Base-by-base conservation (phyloP, 371 early-diverging fungal species). In the Mucor racemosus region DNA sequence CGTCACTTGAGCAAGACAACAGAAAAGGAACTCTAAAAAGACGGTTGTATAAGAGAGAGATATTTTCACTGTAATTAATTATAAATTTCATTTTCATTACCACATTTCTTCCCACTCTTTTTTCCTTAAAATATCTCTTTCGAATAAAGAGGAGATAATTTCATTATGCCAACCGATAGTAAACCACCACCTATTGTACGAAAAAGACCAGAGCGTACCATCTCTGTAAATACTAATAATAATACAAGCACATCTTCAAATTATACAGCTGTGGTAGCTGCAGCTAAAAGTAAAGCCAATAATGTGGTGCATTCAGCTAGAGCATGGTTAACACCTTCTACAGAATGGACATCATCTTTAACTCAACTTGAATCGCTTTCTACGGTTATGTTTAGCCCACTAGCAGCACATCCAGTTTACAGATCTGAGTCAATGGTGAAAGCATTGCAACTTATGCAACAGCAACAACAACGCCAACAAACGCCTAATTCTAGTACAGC, bases 381-480 rank as follows among this genome's bases (percentile, higher is more conserved):
- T 0, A 79, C 79, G 0, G 81, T 84, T 21, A 77, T 84, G 77
- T 81, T 84, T 55, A 81, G 77, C 62, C 84, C 84, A 2, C 44
- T 84, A 17, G 78, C 78, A 15, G 77, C 80, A 0, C 81, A 84
- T 68, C 78, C 78, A 11, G 77, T 81, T 7, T 84, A 84, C 61
- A 76, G 71, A 14, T 76, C 78, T 13, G 84, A 84, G 60, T 72
- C 78, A 6, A 74, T 84, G 71, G 76, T 75, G 4, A 81, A 71
- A 58, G 83, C 83, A 0, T 31, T 82, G 2, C 78, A 82, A 48
- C 65, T 82, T 7, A 78, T 78, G 79, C 74, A 77, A 33, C 80
- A 80, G 48, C 84, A 80, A 42, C 81, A 80, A 42, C 74, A 72
- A 54, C 65, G 71, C 15, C 71, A 71, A 44, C 55, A 62, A 13